Evolutionary conservation across 345 rosid species (phyloP), one percentile per base, ranked within the genome.

Genomic region (Moricandia arvensis): DNA sequence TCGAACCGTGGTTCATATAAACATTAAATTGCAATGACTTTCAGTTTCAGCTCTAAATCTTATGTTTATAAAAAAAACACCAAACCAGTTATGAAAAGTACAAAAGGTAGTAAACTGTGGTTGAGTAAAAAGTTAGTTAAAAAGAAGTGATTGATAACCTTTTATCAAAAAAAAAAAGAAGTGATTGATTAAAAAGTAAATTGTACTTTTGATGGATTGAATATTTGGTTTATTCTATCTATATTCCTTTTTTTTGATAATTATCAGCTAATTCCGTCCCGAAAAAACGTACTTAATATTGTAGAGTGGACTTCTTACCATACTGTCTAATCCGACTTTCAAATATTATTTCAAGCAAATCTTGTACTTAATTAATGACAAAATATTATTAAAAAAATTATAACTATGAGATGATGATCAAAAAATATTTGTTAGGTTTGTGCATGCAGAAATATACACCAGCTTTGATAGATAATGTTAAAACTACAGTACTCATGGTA

Each of bases 121-220:
- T n/a, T n/a, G n/a, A n/a, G n/a, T 21, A 21, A 1, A 21, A 21
- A 21, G 24, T 21, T 21, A 21, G 24, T 21, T 21, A 21, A 21
- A 21, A 21, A 21, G n/a, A n/a, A n/a, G n/a, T n/a, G n/a, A n/a
- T n/a, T n/a, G n/a, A n/a, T n/a, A n/a, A n/a, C n/a, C n/a, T n/a
- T n/a, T n/a, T n/a, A n/a, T n/a, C n/a, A n/a, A n/a, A n/a, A n/a
- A n/a, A n/a, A n/a, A n/a, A n/a, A n/a, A n/a, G n/a, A 21, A 21
- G 24, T 63, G 57, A 54, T 12, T 55, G 45, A 55, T 16, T 64
- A 29, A 41, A 62, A 51, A 29, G n/a, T 55, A 64, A 53, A 27
- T 18, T 29, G 45, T 65, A 55, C 21, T 54, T 59, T 53, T 5
- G 61, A 63, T 63, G 62, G 38, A 62, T 63, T 49, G 16, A 72